Evolutionary conservation across 208 protist species (phyloP).

Genomic region (Wallacemonas sp.): DNA sequence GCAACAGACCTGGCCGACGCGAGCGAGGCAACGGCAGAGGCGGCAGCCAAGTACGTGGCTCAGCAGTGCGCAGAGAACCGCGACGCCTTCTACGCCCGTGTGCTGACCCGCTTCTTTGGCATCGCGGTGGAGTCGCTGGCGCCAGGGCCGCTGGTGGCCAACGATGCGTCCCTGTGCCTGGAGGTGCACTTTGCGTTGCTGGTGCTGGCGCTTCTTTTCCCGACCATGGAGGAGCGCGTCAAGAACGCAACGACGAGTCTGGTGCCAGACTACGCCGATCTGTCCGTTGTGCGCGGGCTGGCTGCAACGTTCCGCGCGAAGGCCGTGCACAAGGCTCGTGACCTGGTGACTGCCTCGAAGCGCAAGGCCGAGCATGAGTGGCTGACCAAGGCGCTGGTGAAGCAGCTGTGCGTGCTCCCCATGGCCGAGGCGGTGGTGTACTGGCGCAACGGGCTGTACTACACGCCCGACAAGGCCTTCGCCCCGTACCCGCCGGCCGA

Average conservation of each 20-base stretch:
- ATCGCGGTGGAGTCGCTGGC: not conserved
- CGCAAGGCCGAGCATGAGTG: not conserved
- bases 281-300: not conserved
- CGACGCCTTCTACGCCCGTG: constrained; percentile 2
- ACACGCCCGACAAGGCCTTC: not conserved
- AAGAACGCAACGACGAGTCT: not conserved
- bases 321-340: not conserved
- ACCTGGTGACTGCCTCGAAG: not conserved
- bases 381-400: not conserved
- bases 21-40: not conserved
- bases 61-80: not conserved
- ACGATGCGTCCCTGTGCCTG: not conserved
- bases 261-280: not conserved
- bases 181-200: not conserved
- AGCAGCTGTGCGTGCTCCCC: not conserved
- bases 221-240: constrained; percentile 3
- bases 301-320: not conserved
- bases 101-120: constrained; percentile 2
- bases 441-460: constrained; percentile 3
- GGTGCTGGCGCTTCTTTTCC: not conserved
- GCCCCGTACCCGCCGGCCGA: not conserved
- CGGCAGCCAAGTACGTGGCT: not conserved
- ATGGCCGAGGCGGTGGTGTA: not conserved
- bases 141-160: not conserved
- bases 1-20: not conserved